Evolutionary conservation across 805 yeast species (phyloP).

Genomic region (Pichia paraexigua): DNA sequence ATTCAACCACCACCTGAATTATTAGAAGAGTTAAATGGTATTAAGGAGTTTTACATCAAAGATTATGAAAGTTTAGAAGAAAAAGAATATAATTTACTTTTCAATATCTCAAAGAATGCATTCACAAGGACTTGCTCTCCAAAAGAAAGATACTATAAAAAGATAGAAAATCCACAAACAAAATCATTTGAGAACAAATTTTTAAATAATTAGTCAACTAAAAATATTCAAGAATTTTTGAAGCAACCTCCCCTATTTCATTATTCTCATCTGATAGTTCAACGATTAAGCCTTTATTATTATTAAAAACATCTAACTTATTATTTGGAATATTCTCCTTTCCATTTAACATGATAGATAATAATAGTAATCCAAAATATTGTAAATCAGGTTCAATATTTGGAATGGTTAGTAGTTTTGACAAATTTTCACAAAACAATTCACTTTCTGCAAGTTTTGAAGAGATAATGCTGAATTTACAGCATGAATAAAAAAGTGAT

Average conservation of each 20-base stretch:
- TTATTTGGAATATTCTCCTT: not conserved
- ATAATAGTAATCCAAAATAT: not conserved
- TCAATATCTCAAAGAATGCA: conserved; percentile 12
- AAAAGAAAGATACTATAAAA: conserved; percentile 9
- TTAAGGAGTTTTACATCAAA: not conserved
- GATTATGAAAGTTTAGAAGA: conserved; percentile 4
- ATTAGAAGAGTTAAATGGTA: conserved; percentile 7
- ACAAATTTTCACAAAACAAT: conserved; percentile 15
- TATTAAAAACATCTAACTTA: not conserved
- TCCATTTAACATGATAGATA: not conserved
- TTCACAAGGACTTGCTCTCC: conserved; percentile 19
- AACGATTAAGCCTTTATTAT: not conserved
- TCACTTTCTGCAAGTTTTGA: conserved; percentile 14
- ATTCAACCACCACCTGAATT: conserved; percentile 13
- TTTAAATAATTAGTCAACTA: not conserved
- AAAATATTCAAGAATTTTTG: not conserved
- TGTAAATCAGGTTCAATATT: conserved; percentile 15
- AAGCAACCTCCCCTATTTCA: not conserved
- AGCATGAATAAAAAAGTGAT: conserved; percentile 27
- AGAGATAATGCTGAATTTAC: conserved; percentile 22
- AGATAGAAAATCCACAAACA: conserved; percentile 25
- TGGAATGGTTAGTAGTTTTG: conserved; percentile 13
- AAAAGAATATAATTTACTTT: conserved; percentile 8
- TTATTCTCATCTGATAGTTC: not conserved
- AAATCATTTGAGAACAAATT: conserved; percentile 14